A percentile compares a stretch with the other conserved stretches of the same genome.
These are phyloP conservation scores for Podaxis sp. DNA, from an alignment of 768 basidiomycete species.

Conservation along the genomic window DNA sequence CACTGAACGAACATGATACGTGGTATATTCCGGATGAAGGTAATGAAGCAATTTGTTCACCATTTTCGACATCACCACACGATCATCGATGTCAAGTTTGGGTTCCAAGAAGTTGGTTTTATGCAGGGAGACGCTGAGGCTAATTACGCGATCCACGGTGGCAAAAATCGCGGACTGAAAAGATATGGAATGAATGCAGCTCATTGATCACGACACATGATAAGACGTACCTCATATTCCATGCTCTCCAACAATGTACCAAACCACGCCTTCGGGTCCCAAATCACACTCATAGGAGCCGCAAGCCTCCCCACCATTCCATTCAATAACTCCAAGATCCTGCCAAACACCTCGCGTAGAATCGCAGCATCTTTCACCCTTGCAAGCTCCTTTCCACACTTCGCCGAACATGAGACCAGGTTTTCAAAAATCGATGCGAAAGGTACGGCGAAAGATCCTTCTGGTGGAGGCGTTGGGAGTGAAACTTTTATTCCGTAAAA, in stretches of 20 bases:
- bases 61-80: constrained; percentile 54
- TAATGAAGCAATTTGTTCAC: constrained; percentile 69
- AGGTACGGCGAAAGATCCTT: constrained; percentile 36
- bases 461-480: constrained; percentile 15
- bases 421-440: constrained; percentile 57
- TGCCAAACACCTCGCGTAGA: constrained; percentile 47
- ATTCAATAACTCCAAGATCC: constrained; percentile 46
- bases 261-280: constrained; percentile 69
- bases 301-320: constrained; percentile 43
- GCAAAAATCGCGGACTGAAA: constrained; percentile 60
- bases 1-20: constrained; percentile 80
- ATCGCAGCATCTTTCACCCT: constrained; percentile 26
- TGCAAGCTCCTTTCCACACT: constrained; percentile 36
- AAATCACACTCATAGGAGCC: constrained; percentile 36
- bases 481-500: constrained; percentile 48
- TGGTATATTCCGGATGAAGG: constrained; percentile 56
- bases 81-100: constrained; percentile 48
- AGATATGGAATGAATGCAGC: not conserved
- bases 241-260: constrained; percentile 46
- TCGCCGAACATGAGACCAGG: constrained; percentile 40
- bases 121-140: constrained; percentile 52
- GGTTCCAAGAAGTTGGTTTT: constrained; percentile 47
- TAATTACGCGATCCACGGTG: constrained; percentile 59
- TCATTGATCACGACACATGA: not conserved
- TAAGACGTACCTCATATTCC: constrained; percentile 45